Percentiles rank a stretch among this genome's conserved stretches.
Evolutionary conservation across 768 basidiomycete genomes (phyloP).

Genomic region (Collybiopsis luxurians): DNA sequence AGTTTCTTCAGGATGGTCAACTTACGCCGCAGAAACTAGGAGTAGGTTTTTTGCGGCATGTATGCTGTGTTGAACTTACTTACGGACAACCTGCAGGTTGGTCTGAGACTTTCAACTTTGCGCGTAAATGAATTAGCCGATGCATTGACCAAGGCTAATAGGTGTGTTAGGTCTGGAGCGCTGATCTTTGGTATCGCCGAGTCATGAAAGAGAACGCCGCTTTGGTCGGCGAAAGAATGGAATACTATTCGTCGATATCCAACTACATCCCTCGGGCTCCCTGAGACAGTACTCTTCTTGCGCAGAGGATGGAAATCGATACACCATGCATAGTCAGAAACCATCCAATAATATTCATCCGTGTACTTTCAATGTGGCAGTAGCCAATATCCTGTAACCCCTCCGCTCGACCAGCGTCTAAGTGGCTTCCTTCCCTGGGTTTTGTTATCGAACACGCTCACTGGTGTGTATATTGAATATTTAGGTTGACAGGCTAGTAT

Average conservation of each 20-base stretch:
- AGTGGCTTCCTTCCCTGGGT: too few species aligned
- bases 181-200: conserved; percentile 21
- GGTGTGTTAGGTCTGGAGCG: conserved; percentile 30
- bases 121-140: conserved; percentile 45
- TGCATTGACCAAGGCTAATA: conserved; percentile 51
- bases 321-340: too few species aligned
- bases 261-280: conserved; percentile 43
- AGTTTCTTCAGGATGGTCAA: too few species aligned
- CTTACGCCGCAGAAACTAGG: conserved; percentile 59
- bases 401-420: too few species aligned
- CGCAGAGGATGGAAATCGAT: too few species aligned
- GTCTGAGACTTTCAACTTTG: conserved; percentile 47
- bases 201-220: conserved; percentile 63
- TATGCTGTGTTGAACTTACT: background rate
- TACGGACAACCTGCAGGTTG: conserved; percentile 34
- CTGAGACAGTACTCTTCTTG: conserved; percentile 12
- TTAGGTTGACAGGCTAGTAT: too few species aligned
- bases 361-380: too few species aligned
- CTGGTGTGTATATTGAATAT: too few species aligned
- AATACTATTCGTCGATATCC: conserved; percentile 55
- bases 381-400: too few species aligned
- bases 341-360: too few species aligned
- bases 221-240: conserved; percentile 34
- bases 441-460: too few species aligned
- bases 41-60: conserved; percentile 28